These are phyloP conservation scores for Coemansia sp. DNA, from an alignment of 192 early-diverging fungal genomes.

Conservation along the genomic window DNA sequence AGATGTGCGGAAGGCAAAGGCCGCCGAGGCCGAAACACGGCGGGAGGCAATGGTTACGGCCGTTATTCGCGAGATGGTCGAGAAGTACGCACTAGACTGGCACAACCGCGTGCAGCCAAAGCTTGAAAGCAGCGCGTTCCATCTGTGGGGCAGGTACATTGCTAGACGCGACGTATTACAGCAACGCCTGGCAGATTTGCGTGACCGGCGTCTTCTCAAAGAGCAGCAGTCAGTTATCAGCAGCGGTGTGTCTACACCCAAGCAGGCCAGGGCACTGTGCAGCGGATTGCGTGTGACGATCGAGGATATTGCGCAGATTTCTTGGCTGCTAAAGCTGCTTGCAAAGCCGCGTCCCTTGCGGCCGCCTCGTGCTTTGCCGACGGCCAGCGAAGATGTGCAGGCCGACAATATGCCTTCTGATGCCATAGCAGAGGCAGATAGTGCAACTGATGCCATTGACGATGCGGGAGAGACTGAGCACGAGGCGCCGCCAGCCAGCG, in stretches of 20 bases:
- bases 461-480: too few relatives aligned
- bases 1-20: not conserved
- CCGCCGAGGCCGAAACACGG: not conserved
- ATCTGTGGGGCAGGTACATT: slow-evolving; percentile 18
- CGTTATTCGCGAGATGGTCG: slow-evolving; percentile 9
- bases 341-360: slow-evolving; percentile 9
- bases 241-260: slow-evolving; percentile 12
- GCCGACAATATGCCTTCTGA: too few relatives aligned
- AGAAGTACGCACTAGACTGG: slow-evolving; percentile 20
- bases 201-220: slow-evolving; percentile 17
- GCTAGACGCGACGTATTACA: not conserved
- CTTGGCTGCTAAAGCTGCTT: slow-evolving; percentile 28
- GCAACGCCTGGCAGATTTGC: slow-evolving; percentile 2
- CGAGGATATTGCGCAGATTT: slow-evolving; percentile 10
- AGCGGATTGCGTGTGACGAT: slow-evolving; percentile 12
- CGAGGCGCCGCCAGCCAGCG: not conserved
- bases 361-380: not conserved
- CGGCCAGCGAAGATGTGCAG: too few relatives aligned
- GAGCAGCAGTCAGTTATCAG: slow-evolving; percentile 9
- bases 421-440: too few relatives aligned
- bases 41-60: slow-evolving; percentile 9
- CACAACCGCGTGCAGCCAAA: not conserved
- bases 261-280: slow-evolving; percentile 7
- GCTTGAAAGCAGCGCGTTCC: slow-evolving; percentile 1
- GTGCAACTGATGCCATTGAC: too few relatives aligned